Evolutionary conservation across 768 basidiomycete species (phyloP), one percentile per base, ranked within the genome.

Genomic region (Chalciporus piperatus): DNA sequence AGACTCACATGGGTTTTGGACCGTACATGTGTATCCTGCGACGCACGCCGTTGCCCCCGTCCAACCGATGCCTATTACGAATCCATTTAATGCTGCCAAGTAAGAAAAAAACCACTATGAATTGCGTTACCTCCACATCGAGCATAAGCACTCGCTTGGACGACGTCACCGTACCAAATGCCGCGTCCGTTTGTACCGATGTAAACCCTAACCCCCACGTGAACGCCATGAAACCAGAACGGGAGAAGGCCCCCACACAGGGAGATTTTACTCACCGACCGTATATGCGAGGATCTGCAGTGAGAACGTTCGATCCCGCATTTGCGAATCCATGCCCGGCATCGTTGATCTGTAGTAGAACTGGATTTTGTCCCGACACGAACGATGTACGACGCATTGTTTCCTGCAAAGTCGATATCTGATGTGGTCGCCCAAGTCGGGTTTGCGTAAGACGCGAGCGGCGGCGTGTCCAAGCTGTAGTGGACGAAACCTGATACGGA

Each of bases 281-380:
- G n/a, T 56, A 44, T 8, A 56, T 43, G 20, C 55, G 51, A 30
- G 55, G 55, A 14, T 56, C 55, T 5, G 74, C 83, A 14, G 79
- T 70, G 14, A 85, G 53, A 37, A 70, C 63, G 58, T 80, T 80
- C 20, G 75, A 57, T 45, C 69, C 59, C 6, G 73, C 77, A 6
- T 77, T 75, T 6, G 80, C 81, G 56, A 85, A 84, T 11, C 83
- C 82, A 60, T 82, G 78, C 4, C 69, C 62, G 23, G 72, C 77
- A 57, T 83, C 81, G 59, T 81, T 81, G 52, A 85, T 81, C 66
- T 78, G 70, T 1, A 27, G 39, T 42, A 16, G 32, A 28, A 22
- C 19, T 22, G 4, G 17, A 45, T 32, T 17, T 30, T 2, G 28
- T 33, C 7, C 55, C 55, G 47, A 56, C 41, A 16, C 55, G 51